A percentile compares a stretch with the other conserved stretches of the same genome.
These are phyloP conservation scores for Myrica gale DNA, from an alignment of 306 rosid species.

Conservation along the genomic window DNA sequence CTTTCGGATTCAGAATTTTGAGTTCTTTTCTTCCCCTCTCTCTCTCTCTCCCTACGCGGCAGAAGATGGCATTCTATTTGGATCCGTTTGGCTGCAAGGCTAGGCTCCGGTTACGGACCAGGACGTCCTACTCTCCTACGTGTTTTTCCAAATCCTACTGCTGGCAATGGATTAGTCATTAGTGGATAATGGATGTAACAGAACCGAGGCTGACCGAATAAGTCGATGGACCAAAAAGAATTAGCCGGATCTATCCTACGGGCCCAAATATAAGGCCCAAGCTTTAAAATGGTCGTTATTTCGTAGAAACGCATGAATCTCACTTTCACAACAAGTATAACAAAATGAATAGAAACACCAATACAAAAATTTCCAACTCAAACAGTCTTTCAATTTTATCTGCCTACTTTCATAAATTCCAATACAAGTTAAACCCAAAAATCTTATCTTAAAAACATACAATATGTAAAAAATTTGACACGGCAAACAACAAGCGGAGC, in stretches of 20 bases:
- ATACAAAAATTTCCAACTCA: too few relatives aligned
- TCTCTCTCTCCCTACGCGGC: not conserved
- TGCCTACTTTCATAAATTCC: too few relatives aligned
- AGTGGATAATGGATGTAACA: not conserved
- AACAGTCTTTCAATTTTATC: too few relatives aligned
- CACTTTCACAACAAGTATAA: too few relatives aligned
- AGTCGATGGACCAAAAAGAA: not conserved
- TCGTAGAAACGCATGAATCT: too few relatives aligned
- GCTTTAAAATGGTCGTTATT: too few relatives aligned
- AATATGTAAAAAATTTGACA: too few relatives aligned
- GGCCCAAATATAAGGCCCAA: too few relatives aligned
- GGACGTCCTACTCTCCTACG: not conserved
- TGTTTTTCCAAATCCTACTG: not conserved
- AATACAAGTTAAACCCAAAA: too few relatives aligned
- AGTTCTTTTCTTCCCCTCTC: not conserved
- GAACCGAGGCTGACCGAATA: not conserved
- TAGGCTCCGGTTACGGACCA: not conserved
- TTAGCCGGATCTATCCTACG: not conserved
- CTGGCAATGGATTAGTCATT: not conserved
- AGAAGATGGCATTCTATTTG: not conserved
- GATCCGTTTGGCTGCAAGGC: not conserved
- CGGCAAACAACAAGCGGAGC: too few relatives aligned
- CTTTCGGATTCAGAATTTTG: not conserved
- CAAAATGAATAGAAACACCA: too few relatives aligned
- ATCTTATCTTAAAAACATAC: too few relatives aligned